Evolutionary conservation across 2,329 filamentous ascomycete species (phyloP), one percentile per base, ranked within the genome.

Genomic region (Phaeoacremonium minimum): DNA sequence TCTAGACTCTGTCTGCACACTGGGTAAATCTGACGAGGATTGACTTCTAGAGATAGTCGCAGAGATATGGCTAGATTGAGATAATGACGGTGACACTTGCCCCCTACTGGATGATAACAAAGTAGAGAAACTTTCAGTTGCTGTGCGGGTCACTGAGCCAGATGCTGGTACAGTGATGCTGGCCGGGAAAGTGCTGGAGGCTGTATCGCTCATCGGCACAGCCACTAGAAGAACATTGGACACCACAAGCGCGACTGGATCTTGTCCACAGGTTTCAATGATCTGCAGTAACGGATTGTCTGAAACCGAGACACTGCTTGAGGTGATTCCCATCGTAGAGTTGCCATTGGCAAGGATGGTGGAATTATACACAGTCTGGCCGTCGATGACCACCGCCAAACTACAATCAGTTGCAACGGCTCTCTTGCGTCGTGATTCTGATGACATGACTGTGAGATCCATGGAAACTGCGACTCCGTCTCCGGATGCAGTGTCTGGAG

Each of bases 11-110:
- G 9, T 26, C 22, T 26, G 88, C 58, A 18, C 77, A 60, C 7
- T 90, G 64, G 1, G 84, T 85, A 28, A 85, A 52, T 11, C 74
- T 70, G 30, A 89, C 82, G 29, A 88, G 67, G 32, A 80, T 67
- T 3, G 83, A 76, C 57, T 89, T 89, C 52, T 80, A 71, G 38
- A 88, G 62, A 51, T 88, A 79, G 9, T 26, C n/a, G n/a, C 9
- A 26, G 22, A 26, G 22, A n/a, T 9, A 26, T n/a, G 9, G n/a
- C 9, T n/a, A 26, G 22, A 9, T 26, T 9, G 22, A n/a, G n/a
- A n/a, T 26, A n/a, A 26, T 26, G 22, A 26, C n/a, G n/a, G 22
- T 26, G 22, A 26, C 9, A n/a, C 9, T 9, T n/a, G 22, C n/a
- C 22, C 22, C 9, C 22, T 26, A n/a, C 22, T 26, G 22, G n/a